Percentiles rank a stretch among this genome's conserved stretches.
These are phyloP conservation scores for Saturnispora sekii DNA, from an alignment of 805 yeast species.

Conservation along the genomic window DNA sequence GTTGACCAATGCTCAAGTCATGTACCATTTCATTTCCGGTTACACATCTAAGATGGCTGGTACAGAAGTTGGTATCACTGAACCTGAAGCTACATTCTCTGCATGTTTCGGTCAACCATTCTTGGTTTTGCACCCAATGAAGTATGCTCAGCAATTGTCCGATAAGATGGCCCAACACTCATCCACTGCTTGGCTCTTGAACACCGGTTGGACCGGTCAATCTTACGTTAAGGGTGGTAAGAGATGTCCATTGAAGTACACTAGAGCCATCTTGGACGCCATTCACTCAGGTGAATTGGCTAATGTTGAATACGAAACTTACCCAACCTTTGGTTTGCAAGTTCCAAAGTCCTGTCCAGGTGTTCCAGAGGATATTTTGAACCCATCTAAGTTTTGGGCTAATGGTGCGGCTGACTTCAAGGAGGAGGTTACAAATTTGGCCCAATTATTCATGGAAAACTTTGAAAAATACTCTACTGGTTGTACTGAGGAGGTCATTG, in stretches of 20 bases:
- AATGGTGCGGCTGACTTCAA: slow-evolving; percentile 44
- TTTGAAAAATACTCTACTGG: slow-evolving; percentile 74
- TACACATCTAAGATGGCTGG: slow-evolving; percentile 99
- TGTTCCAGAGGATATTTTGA: slow-evolving; percentile 77
- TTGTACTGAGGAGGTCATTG: slow-evolving; percentile 77
- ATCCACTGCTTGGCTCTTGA: slow-evolving; percentile 91
- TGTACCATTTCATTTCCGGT: slow-evolving; percentile 98
- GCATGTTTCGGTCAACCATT: slow-evolving; percentile 99
- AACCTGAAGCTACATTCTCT: slow-evolving; percentile 95
- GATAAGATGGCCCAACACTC: slow-evolving; percentile 84
- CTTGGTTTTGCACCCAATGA: slow-evolving; percentile 96
- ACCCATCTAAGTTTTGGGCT: slow-evolving; percentile 79
- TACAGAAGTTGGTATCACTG: slow-evolving; percentile 97
- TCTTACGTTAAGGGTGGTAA: slow-evolving; percentile 89
- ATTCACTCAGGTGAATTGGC: slow-evolving; percentile 86
- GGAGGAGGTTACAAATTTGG: slow-evolving; percentile 55
- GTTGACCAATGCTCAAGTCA: slow-evolving; percentile 88
- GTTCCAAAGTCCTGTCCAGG: slow-evolving; percentile 75
- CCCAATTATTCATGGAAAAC: slow-evolving; percentile 72
- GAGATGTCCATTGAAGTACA: slow-evolving; percentile 95
- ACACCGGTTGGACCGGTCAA: slow-evolving; percentile 98
- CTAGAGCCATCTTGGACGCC: slow-evolving; percentile 91
- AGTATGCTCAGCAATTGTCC: slow-evolving; percentile 90
- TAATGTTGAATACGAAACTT: slow-evolving; percentile 70
- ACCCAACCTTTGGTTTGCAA: slow-evolving; percentile 78